A percentile compares a stretch with the other conserved stretches of the same genome.
phyloP scores from a whole-genome alignment of 768 basidiomycete species.

The Zangia roseola region DNA sequence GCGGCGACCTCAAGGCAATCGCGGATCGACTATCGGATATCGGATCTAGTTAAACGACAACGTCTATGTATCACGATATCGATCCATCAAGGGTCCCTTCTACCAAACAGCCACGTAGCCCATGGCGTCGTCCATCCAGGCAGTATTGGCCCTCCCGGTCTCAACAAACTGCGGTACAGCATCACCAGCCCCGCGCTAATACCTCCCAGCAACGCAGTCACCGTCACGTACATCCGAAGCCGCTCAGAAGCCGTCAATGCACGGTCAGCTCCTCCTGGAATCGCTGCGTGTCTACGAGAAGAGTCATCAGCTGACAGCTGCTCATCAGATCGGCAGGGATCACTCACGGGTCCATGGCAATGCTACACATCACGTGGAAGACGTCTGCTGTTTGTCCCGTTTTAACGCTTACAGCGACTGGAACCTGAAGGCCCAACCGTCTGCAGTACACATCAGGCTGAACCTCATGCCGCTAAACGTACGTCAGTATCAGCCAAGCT shows the following conservation, averaged over 20 bases:
- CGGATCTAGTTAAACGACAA: conserved; percentile 29
- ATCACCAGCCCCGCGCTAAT: conserved; percentile 70
- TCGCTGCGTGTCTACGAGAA: conserved; percentile 50
- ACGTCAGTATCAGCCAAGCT: conserved; percentile 4
- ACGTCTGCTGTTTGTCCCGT: conserved; percentile 83
- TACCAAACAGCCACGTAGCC: conserved; percentile 66
- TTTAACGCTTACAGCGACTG: conserved; percentile 91
- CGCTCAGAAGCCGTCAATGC: conserved; percentile 67
- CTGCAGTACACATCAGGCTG: conserved; percentile 98
- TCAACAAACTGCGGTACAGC: conserved; percentile 64
- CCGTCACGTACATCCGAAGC: conserved; percentile 67
- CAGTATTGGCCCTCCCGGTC: conserved; percentile 55
- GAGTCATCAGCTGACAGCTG: conserved; percentile 8
- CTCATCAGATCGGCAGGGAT: conserved; percentile 5
- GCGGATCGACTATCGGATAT: conserved; percentile 34
- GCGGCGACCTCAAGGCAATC: conserved; percentile 36
- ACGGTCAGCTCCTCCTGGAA: conserved; percentile 84
- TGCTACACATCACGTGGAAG: conserved; percentile 79
- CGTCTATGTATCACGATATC: conserved; percentile 19
- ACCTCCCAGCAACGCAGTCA: conserved; percentile 74
- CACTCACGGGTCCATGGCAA: conserved; percentile 86
- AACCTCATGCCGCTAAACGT: conserved; percentile 85
- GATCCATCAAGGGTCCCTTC: conserved; percentile 35
- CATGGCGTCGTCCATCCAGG: conserved; percentile 58
- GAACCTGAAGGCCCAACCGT: conserved; percentile 84